phyloP scores from a whole-genome alignment of 768 basidiomycete species.

The Aureoboletus auriporus region DNA sequence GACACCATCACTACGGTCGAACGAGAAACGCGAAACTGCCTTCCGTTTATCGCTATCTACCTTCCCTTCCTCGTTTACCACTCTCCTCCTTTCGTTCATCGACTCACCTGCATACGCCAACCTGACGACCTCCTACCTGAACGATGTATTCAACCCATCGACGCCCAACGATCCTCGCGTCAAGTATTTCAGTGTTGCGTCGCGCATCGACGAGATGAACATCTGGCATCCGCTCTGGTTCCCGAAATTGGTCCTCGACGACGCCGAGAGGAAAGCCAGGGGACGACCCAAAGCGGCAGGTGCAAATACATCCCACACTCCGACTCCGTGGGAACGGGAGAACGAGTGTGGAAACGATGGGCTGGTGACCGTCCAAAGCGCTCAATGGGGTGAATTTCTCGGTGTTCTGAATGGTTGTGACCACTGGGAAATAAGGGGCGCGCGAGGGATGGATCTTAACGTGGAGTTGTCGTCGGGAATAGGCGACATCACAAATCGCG shows the following conservation, averaged over 20 bases:
- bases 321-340: conserved; percentile 44
- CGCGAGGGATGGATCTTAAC: conserved; percentile 69
- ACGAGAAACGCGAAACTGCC: conserved; percentile 29
- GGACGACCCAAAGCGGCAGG: conserved; percentile 35
- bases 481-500: conserved; percentile 31
- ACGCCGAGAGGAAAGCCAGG: conserved; percentile 63
- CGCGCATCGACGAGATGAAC: conserved; percentile 58
- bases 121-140: conserved; percentile 80
- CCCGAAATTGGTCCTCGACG: conserved; percentile 91
- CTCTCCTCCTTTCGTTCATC: conserved; percentile 79
- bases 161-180: conserved; percentile 79
- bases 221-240: conserved; percentile 97
- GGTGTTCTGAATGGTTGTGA: conserved; percentile 87
- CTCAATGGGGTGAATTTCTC: conserved; percentile 94
- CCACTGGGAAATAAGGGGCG: conserved; percentile 95
- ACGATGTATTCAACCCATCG: conserved; percentile 73
- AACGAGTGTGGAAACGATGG: conserved; percentile 85
- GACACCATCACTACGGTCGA: neutral
- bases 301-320: conserved; percentile 2
- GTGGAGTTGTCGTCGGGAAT: conserved; percentile 55
- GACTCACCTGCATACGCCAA: conserved; percentile 98
- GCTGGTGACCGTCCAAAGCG: conserved; percentile 85
- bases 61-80: conserved; percentile 81
- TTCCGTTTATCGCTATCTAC: conserved; percentile 52
- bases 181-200: conserved; percentile 90